Evolutionary conservation across 2,329 filamentous ascomycete species (phyloP).

Genomic region (Hypoxylon sp.): DNA sequence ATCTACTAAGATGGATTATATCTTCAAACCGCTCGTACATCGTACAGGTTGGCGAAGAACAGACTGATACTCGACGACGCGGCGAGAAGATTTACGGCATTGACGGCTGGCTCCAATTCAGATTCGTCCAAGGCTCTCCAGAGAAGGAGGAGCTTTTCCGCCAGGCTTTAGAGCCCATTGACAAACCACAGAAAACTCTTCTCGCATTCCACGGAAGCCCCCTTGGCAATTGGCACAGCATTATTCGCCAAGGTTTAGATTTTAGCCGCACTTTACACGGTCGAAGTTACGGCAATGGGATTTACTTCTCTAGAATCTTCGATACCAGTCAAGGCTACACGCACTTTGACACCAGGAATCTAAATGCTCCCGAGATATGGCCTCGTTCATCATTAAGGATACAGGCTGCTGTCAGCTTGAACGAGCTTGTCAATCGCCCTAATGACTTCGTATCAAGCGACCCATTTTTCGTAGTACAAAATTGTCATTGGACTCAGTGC

Average conservation of each 20-base stretch:
- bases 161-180: slow-evolving; percentile 68
- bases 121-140: slow-evolving; percentile 88
- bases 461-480: slow-evolving; percentile 79
- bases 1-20: slow-evolving; percentile 87
- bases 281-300: slow-evolving; percentile 81
- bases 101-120: slow-evolving; percentile 81
- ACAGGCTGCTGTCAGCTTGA: slow-evolving; percentile 76
- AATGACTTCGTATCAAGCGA: slow-evolving; percentile 67
- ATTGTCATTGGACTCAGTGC: slow-evolving; percentile 90
- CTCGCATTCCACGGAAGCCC: slow-evolving; percentile 90
- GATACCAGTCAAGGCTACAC: slow-evolving; percentile 70
- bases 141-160: slow-evolving; percentile 87
- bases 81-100: slow-evolving; percentile 74
- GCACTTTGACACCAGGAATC: no score
- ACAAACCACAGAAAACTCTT: slow-evolving; percentile 67
- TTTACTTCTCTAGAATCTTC: slow-evolving; percentile 80
- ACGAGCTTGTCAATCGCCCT: slow-evolving; percentile 86
- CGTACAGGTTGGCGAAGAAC: slow-evolving; percentile 74
- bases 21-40: slow-evolving; percentile 92
- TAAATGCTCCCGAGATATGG: slow-evolving; percentile 64
- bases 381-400: slow-evolving; percentile 75
- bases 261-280: slow-evolving; percentile 75
- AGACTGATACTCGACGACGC: slow-evolving; percentile 46
- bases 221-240: slow-evolving; percentile 88
- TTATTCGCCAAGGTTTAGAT: slow-evolving; percentile 85